Conservation (phyloP, 1,284 basidiomycete genomes). For the Lentinula novae-zelandiae region DNA sequence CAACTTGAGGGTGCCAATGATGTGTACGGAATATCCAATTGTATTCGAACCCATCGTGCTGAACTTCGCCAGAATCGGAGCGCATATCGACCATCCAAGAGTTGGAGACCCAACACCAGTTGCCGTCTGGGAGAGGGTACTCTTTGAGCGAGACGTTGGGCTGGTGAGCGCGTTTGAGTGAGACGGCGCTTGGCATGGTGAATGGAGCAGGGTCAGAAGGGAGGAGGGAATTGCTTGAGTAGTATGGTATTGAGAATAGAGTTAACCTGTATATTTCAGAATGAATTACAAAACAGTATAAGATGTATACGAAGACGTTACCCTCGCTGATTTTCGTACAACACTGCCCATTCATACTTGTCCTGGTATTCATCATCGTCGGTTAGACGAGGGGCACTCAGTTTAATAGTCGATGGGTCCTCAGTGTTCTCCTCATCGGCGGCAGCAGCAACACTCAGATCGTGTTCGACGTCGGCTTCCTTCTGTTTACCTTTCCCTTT, state of each 20-base stretch:
- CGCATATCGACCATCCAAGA: constrained; percentile 87
- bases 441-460: background rate
- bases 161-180: constrained; percentile 36
- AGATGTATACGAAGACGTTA: constrained; percentile 34
- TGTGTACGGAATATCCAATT: constrained; percentile 68
- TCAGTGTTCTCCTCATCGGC: background rate
- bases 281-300: constrained; percentile 10
- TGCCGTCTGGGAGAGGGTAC: constrained; percentile 77
- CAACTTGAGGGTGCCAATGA: constrained; percentile 61
- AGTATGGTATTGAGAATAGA: constrained; percentile 69
- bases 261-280: constrained; percentile 44
- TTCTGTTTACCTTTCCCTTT: background rate
- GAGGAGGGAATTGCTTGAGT: constrained; percentile 65
- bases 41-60: constrained; percentile 82
- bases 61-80: constrained; percentile 63
- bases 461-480: background rate
- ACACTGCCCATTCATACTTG: constrained; percentile 50
- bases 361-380: constrained; percentile 30
- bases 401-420: background rate
- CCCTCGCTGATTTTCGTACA: constrained; percentile 79
- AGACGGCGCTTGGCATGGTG: constrained; percentile 50
- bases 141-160: constrained; percentile 54
- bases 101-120: constrained; percentile 76
- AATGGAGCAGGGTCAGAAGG: constrained; percentile 75
- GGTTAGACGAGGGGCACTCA: background rate